Evolutionary conservation across 2,329 filamentous ascomycete species (phyloP).

Genomic region (Aspergillus unguis): DNA sequence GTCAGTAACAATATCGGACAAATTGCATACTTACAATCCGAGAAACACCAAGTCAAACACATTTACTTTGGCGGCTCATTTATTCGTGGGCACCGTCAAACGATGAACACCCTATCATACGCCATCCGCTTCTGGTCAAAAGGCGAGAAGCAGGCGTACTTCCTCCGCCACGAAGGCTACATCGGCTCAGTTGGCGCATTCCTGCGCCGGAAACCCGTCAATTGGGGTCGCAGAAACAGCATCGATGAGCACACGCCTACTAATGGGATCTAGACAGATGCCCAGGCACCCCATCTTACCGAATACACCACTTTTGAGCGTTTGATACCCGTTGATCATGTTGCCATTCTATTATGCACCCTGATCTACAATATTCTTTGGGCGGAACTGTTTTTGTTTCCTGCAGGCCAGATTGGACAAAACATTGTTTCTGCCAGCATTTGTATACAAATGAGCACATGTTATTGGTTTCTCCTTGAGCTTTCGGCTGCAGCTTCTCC

Average conservation of each 20-base stretch:
- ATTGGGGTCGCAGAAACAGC: constrained; percentile 84
- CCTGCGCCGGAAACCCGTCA: constrained; percentile 80
- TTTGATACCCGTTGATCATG: constrained; percentile 22
- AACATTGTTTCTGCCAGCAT: constrained; percentile 7
- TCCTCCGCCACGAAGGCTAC: constrained; percentile 92
- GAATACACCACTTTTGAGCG: constrained; percentile 8
- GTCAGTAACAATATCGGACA: constrained; percentile 93
- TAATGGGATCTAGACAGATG: constrained; percentile 15
- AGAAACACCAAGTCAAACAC: constrained; percentile 83
- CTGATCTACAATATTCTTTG: constrained; percentile 9
- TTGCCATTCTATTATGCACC: constrained; percentile 10
- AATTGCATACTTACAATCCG: constrained; percentile 94
- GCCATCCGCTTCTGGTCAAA: constrained; percentile 98
- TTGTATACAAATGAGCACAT: constrained; percentile 4
- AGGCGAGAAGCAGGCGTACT: constrained; percentile 91
- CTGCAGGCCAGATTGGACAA: constrained; percentile 7
- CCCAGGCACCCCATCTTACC: too few species aligned
- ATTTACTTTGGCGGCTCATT: constrained; percentile 99
- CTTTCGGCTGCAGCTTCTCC: not conserved
- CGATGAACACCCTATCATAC: constrained; percentile 95
- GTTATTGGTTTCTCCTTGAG: not conserved
- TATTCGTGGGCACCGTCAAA: constrained; percentile 92
- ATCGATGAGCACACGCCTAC: constrained; percentile 53
- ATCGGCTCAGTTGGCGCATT: constrained; percentile 92
- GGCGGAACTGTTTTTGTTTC: constrained; percentile 6